phyloP scores from a whole-genome alignment of 306 rosid genomes.

The Fagus sylvatica region DNA sequence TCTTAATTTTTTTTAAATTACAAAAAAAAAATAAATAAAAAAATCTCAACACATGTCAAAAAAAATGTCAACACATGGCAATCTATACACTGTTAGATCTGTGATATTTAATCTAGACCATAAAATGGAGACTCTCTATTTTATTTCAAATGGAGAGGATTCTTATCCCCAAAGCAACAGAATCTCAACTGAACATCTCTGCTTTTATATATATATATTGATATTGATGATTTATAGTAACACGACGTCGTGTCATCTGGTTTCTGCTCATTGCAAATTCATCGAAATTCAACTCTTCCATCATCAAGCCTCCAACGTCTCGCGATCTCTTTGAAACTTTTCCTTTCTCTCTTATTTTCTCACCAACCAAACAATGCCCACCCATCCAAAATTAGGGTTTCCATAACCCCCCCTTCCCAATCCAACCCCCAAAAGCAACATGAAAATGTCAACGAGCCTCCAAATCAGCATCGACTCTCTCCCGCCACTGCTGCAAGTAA shows the following conservation, averaged over 20 bases:
- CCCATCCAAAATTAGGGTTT: slow-evolving; percentile 17
- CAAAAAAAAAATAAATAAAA: no score
- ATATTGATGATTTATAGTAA: no score
- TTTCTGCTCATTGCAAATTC: background rate
- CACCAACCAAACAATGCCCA: slow-evolving; percentile 4
- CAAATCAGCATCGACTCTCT: slow-evolving; percentile 6
- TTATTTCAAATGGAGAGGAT: no score
- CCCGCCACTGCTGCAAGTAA: slow-evolving; percentile 19
- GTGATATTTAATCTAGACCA: no score
- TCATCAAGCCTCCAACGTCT: background rate
- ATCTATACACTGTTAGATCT: no score
- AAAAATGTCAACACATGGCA: no score
- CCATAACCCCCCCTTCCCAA: background rate
- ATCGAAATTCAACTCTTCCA: background rate
- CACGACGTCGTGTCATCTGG: background rate
- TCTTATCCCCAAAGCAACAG: no score
- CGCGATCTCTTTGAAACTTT: background rate
- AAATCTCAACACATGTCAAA: no score
- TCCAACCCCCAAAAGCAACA: background rate
- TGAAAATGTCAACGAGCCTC: slow-evolving; percentile 19
- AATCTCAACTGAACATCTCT: no score
- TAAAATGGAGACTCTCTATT: no score
- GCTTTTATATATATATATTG: no score
- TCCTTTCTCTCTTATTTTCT: background rate
- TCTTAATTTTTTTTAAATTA: no score